Evolutionary conservation across 176 grass and related monocot species (phyloP), one percentile per base, ranked within the genome.

Genomic region (Alopecurus myosuroides): DNA sequence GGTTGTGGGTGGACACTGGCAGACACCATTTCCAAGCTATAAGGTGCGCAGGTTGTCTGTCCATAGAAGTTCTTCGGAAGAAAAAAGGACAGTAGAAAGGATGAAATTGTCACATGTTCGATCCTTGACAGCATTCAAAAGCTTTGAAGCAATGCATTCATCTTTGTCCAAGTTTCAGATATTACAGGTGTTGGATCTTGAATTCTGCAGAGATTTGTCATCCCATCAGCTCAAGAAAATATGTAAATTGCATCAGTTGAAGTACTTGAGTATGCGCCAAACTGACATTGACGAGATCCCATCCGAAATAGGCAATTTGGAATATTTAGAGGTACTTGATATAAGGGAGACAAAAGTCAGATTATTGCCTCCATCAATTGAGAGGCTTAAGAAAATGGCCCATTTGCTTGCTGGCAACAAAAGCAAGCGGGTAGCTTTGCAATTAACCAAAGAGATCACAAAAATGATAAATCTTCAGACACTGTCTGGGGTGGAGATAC

Each of bases 101-200:
- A 82, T 82, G 48, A 77, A 60, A 9, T 18, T 87, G 1, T 82
- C 71, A 0, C 85, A 87, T 29, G 86, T 88, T 1, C 61, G 86
- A 12, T 88, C 86, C 0, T 25, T 88, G 7, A 88, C 62, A 2
- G 56, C 22, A 7, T 3, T 29, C 0, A 28, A 12, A 1, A 78
- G 23, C 31, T 74, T 74, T 3, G 14, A 36, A 4, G 25, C 23
- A 36, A 3, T 74, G 13, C 52, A 22, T 75, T 72, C 70, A 30
- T 63, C 10, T 6, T 33, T 41, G 26, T 7, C 9, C 20, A 72
- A 46, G 55, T 75, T 84, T 6, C 19, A 41, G 19, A 48, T 84
- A 62, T 20, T 84, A 7, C 53, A 62, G 3, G 82, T 84, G 41
- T 6, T 88, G 22, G 86, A 88, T 62, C 71, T 88, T 53, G 79